A percentile compares a stretch with the other conserved stretches of the same genome.
Conservation (phyloP, 177 flowering plant species). For the Tripterygium wilfordii region DNA sequence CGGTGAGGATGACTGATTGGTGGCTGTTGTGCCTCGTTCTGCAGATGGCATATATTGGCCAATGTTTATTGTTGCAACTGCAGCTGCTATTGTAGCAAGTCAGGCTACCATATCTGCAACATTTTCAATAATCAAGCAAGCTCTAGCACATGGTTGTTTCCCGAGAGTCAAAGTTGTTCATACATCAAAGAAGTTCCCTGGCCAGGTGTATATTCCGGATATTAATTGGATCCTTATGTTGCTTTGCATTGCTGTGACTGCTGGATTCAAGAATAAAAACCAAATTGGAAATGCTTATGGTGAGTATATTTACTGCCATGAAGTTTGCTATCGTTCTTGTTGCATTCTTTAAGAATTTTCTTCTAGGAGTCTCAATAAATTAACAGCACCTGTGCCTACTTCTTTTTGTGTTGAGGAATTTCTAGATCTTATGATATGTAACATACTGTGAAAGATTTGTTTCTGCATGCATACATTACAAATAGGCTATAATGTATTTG, state of each 20-base stretch:
- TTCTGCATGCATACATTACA: too few relatives aligned
- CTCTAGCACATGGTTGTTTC: constrained; percentile 83
- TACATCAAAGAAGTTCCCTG: constrained; percentile 73
- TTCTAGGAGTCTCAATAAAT: too few relatives aligned
- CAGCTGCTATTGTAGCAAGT: constrained; percentile 87
- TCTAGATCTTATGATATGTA: too few relatives aligned
- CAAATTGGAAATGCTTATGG: constrained; percentile 91
- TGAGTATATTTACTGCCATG: constrained; percentile 15
- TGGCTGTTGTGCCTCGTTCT: constrained; percentile 4
- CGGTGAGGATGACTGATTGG: not conserved
- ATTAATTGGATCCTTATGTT: constrained; percentile 92
- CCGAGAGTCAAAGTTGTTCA: constrained; percentile 94
- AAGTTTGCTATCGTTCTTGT: too few relatives aligned
- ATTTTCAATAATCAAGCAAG: constrained; percentile 88
- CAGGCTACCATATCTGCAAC: constrained; percentile 94
- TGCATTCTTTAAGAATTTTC: too few relatives aligned
- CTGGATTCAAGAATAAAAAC: constrained; percentile 65
- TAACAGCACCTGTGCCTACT: too few relatives aligned
- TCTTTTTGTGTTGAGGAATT: too few relatives aligned
- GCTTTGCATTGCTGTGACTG: constrained; percentile 78
- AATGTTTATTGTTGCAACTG: constrained; percentile 67
- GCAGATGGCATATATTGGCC: constrained; percentile 88
- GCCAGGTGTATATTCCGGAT: constrained; percentile 89
- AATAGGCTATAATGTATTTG: too few relatives aligned
- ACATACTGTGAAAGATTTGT: too few relatives aligned